Base-by-base conservation (phyloP, 495 filamentous ascomycete species). In the Penicillium soppii region DNA sequence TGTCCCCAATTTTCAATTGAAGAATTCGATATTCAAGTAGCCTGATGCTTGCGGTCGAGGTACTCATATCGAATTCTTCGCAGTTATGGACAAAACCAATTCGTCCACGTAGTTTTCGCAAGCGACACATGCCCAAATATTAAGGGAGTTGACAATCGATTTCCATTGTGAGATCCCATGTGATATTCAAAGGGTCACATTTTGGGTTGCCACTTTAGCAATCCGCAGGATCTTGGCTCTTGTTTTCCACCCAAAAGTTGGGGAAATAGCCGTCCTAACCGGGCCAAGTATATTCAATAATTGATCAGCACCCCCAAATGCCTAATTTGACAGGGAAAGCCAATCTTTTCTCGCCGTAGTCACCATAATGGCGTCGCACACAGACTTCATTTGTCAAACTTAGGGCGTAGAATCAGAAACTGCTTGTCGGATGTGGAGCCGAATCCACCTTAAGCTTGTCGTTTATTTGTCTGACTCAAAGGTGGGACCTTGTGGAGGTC, bases 231-330 rank as follows among this genome's bases (percentile, higher is more conserved):
- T 55, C 27, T 53, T 58, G 39, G 54, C 54, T 52, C 29, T 13
- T 50, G 33, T 27, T 38, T 55, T 33, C 45, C 37, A 43, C 35
- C 37, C 32, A 54, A 50, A 53, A 12, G 47, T 55, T 46, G 42
- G 22, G 42, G 21, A 36, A 45, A 22, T 43, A 60, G 56, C 62
- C 62, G 62, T 65, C 45, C 48, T 65, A 65, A 37, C 62, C 62
- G 62, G 57, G 38, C 15, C 5, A 50, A 38, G 7, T 20, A 35
- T 47, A 17, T 5, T 40, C 12, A 9, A 39, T 38, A 20, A 39
- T 16, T 21, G 62, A 62, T 65, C 62, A 65, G 46, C 62, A 55
- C 13, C 20, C 12, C 13, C 5, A 17, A 44, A 15, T 62, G 36
- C 62, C 56, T 13, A 15, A 57, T 62, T 52, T 13, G 53, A 55